phyloP scores from a whole-genome alignment of 192 early-diverging fungal genomes.

The Oehlia diaphana region DNA sequence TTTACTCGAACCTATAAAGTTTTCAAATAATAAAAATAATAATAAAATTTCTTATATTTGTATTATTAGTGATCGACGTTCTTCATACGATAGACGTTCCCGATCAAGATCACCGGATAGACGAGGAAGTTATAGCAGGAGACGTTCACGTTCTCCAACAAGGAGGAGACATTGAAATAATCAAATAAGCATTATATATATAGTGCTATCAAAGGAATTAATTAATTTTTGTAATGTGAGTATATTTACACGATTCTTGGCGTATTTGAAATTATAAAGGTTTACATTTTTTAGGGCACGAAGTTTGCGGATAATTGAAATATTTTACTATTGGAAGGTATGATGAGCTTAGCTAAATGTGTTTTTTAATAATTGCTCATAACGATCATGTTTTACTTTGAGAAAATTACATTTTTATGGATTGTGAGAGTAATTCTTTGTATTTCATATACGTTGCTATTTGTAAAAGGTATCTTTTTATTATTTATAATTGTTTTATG shows the following conservation, averaged over 20 bases:
- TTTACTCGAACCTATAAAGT: no score
- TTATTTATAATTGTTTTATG: neutral
- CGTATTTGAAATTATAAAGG: neutral
- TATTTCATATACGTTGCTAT: neutral
- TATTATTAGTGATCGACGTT: slow-evolving; percentile 21
- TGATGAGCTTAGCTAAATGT: neutral
- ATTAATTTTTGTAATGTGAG: neutral
- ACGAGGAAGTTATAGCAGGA: slow-evolving; percentile 14
- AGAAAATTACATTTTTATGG: neutral
- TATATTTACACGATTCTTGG: neutral
- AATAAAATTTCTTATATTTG: slow-evolving; percentile 7
- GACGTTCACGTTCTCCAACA: slow-evolving; percentile 21
- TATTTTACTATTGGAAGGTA: neutral
- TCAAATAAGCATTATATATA: neutral
- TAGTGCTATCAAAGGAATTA: neutral
- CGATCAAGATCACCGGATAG: slow-evolving; percentile 23
- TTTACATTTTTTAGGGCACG: neutral
- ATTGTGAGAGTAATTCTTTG: neutral
- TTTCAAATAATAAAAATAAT: neutral
- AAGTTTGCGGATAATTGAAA: neutral
- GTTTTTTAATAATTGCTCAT: neutral
- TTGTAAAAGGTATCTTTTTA: neutral
- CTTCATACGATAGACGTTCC: slow-evolving; percentile 12
- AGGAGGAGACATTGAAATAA: slow-evolving; percentile 11
- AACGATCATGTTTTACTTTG: neutral